A percentile compares a stretch with the other conserved stretches of the same genome.
These are phyloP conservation scores for Alternaria ventricosa DNA, from an alignment of 2,329 filamentous ascomycete species.

Conservation along the genomic window DNA sequence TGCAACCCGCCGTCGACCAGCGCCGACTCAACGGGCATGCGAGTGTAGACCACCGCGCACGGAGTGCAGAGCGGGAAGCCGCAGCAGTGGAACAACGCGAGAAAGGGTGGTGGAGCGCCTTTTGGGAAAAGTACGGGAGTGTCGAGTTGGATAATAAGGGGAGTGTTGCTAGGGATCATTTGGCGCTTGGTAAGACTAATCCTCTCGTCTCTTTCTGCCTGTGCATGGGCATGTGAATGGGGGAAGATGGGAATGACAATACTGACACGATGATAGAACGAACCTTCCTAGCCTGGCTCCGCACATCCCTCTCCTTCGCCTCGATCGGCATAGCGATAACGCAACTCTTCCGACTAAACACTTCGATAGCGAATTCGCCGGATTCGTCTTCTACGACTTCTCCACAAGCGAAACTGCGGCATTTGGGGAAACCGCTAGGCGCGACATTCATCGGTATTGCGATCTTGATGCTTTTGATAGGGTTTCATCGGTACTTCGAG, in stretches of 20 bases:
- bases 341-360: constrained; percentile 84
- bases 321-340: constrained; percentile 84
- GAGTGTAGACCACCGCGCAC: not conserved
- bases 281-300: constrained; percentile 84
- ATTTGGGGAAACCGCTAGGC: constrained; percentile 56
- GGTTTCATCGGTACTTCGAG: constrained; percentile 80
- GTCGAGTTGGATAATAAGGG: constrained; percentile 87
- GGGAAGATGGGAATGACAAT: not conserved
- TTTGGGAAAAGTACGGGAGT: constrained; percentile 66
- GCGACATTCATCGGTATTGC: constrained; percentile 78
- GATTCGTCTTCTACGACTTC: not conserved
- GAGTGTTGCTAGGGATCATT: constrained; percentile 80
- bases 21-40: not conserved
- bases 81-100: constrained; percentile 29
- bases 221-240: too few species aligned
- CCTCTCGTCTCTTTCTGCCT: not conserved
- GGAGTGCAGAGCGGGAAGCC: constrained; percentile 31
- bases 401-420: constrained; percentile 29
- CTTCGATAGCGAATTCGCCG: constrained; percentile 54
- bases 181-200: constrained; percentile 69
- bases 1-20: constrained; percentile 1
- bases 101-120: constrained; percentile 60
- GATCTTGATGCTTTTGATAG: constrained; percentile 76
- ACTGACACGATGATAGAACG: constrained; percentile 62
- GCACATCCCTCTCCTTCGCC: constrained; percentile 81